These are phyloP conservation scores for Epichloe glyceriae DNA, from an alignment of 2,329 filamentous ascomycete species.

Conservation along the genomic window DNA sequence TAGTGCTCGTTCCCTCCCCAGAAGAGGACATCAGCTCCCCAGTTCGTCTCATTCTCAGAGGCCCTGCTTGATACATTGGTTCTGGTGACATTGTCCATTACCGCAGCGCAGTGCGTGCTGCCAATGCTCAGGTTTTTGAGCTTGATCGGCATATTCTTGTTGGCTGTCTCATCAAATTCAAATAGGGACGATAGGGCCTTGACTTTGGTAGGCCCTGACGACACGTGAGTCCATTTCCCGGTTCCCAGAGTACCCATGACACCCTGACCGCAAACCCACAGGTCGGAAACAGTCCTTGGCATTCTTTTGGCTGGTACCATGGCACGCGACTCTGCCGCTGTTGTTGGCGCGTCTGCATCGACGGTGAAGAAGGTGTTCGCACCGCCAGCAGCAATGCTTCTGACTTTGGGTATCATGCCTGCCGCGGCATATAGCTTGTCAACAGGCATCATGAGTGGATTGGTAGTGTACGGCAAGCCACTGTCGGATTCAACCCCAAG, in stretches of 20 bases:
- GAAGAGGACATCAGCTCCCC: conserved; percentile 78
- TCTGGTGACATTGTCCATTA: conserved; percentile 70
- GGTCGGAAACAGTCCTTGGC: conserved; percentile 38
- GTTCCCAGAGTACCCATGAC: conserved; percentile 75
- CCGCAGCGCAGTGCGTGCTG: conserved; percentile 64
- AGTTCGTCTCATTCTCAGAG: conserved; percentile 63
- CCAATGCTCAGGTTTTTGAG: conserved; percentile 63
- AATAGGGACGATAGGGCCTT: conserved; percentile 71
- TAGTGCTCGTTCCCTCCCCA: conserved; percentile 94
- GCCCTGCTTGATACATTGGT: conserved; percentile 38
- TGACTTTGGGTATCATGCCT: conserved; percentile 52
- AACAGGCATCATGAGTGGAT: conserved; percentile 57
- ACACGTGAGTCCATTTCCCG: conserved; percentile 80
- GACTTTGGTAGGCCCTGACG: conserved; percentile 64
- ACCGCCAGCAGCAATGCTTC: conserved; percentile 72
- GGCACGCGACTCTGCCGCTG: conserved; percentile 7
- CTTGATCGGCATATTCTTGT: conserved; percentile 62
- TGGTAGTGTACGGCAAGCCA: conserved; percentile 49
- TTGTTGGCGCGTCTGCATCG: conserved; percentile 49
- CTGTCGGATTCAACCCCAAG: conserved; percentile 64
- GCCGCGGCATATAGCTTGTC: conserved; percentile 60
- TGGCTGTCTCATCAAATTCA: conserved; percentile 69
- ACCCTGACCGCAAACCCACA: conserved; percentile 78
- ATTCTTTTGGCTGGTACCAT: conserved; percentile 20
- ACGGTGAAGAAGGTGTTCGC: conserved; percentile 78